Base-by-base conservation (phyloP, 176 grass and related monocot genomes). In the Aegilops speltoides region DNA sequence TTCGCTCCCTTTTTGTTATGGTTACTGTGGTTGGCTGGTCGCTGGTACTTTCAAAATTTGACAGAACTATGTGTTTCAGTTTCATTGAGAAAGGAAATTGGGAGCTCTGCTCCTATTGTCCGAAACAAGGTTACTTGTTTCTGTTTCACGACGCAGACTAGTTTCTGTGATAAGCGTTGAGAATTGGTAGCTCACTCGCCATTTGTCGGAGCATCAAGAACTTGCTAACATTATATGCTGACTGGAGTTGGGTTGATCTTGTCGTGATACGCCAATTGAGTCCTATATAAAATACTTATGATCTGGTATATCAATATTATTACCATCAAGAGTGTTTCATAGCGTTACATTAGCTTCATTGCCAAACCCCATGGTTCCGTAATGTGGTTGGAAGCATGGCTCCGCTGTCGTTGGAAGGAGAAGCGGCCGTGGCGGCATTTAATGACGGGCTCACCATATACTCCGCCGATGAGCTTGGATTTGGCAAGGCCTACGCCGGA, bases 361-460 rank as follows among this genome's bases (percentile, higher is more conserved):
- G 40, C 0, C 40, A 41, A 41, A 10, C 40, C 40, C 9, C 67
- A 69, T 37, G 32, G 15, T 34, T 68, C 1, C 3, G 15, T 68
- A 4, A 9, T 40, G 34, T 70, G 66, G 3, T 15, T 41, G 40
- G 9, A 41, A 41, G 40, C 40, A 41, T 41, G 40, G 40, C 3
- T 41, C 40, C 40, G 2, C 40, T 11, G 10, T 41, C 40, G 40
- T 10, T 41, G 40, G 40, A 41, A 83, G 74, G 82, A 87, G 48
- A 91, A 86, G 87, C 81, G 73, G 8, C 85, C 73, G 41, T 77
- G 91, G 26, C 69, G 91, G 59, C 86, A n/a, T n/a, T n/a, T n/a
- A 54, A 71, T 13, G 94, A 96, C 15, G 91, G 94, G 4, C 83
- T 96, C n/a, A 36, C 84, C 61, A 88, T 96, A 72, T 93, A 93